Percentiles rank a stretch among this genome's conserved stretches.
Conservation (phyloP, 2,329 filamentous ascomycete genomes). For the Pleomassaria siparia region DNA sequence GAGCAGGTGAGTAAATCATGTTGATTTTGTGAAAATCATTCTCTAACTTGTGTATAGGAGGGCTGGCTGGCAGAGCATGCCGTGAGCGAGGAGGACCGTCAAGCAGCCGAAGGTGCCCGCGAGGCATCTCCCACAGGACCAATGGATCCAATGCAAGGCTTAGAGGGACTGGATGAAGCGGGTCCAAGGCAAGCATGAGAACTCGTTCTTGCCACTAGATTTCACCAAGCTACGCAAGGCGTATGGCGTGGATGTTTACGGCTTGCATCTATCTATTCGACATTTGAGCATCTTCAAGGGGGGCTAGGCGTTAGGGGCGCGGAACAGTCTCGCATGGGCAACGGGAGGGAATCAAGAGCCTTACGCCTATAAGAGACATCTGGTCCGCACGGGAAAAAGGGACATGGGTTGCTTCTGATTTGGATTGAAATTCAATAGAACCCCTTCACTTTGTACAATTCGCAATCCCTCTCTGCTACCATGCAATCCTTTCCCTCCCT, state of each 20-base stretch:
- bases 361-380: background rate
- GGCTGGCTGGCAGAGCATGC: constrained; percentile 89
- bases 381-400: background rate
- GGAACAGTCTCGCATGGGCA: background rate
- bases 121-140: constrained; percentile 56
- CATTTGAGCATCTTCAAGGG: constrained; percentile 12
- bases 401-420: constrained; percentile 21
- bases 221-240: background rate
- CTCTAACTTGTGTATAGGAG: constrained; percentile 62
- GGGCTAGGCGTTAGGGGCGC: constrained; percentile 13
- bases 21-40: background rate
- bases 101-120: constrained; percentile 59
- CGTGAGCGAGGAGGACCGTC: constrained; percentile 75
- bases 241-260: background rate
- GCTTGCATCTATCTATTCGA: background rate
- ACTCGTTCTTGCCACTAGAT: background rate
- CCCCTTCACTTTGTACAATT: constrained; percentile 21
- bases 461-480: constrained; percentile 1
- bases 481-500: constrained; percentile 1
- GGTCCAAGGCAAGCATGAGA: constrained; percentile 77
- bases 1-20: constrained; percentile 71
- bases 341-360: background rate
- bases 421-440: constrained; percentile 11
- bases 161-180: constrained; percentile 91
- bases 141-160: constrained; percentile 90